Conservation (phyloP, 768 basidiomycete species). For the Wakefieldia striispora region DNA sequence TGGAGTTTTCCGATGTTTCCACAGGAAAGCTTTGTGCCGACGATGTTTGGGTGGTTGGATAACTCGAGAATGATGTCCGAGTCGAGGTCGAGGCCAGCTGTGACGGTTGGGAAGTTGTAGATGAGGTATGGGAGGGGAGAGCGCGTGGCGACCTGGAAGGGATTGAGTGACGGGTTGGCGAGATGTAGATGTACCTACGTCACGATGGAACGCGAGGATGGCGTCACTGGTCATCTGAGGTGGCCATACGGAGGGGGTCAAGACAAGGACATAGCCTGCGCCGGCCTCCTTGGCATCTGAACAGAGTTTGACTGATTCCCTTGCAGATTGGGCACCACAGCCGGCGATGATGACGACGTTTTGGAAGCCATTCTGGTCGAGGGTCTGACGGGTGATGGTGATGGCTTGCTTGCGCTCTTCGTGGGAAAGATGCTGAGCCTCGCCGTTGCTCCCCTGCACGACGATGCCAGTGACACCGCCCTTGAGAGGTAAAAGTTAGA, state of each 20-base stretch:
- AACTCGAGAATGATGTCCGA: conserved; percentile 71
- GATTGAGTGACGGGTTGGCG: neutral
- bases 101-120: conserved; percentile 84
- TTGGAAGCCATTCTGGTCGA: conserved; percentile 69
- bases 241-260: conserved; percentile 72
- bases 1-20: conserved; percentile 83
- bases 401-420: conserved; percentile 68
- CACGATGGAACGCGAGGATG: conserved; percentile 63
- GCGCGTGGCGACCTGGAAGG: conserved; percentile 57
- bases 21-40: conserved; percentile 84
- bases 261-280: conserved; percentile 75
- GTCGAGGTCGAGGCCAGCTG: conserved; percentile 81
- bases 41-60: conserved; percentile 78
- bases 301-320: conserved; percentile 70
- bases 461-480: conserved; percentile 72
- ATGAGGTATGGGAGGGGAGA: conserved; percentile 73
- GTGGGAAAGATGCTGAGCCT: conserved; percentile 73
- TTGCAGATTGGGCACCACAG: conserved; percentile 77
- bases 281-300: conserved; percentile 76
- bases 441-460: conserved; percentile 73
- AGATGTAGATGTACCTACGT: conserved; percentile 36
- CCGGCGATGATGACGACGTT: conserved; percentile 75
- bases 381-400: conserved; percentile 60
- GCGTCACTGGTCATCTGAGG: conserved; percentile 60
- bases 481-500: conserved; percentile 36